Base-by-base conservation (phyloP, 2,329 filamentous ascomycete species). In the Claviceps cyperi region DNA sequence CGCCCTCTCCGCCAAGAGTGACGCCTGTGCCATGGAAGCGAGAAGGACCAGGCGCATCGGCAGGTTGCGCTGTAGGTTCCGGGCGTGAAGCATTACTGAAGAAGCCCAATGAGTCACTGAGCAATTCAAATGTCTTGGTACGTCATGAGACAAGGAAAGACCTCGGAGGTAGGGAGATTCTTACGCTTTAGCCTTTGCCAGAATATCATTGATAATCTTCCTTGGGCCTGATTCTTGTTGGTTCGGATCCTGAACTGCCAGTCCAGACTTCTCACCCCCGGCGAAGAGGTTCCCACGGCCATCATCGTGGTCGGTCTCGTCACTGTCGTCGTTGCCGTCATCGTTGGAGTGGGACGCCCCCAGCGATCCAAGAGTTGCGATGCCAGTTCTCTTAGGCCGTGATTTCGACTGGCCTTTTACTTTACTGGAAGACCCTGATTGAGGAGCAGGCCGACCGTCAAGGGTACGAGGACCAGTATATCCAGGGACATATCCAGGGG, bases 221-320 rank as follows among this genome's bases (percentile, higher is more conserved):
- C 70, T 69, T 0, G 76, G 68, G 40, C 76, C 74, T 2, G 64
- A 64, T 11, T 73, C 67, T 43, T 66, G 65, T 47, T 63, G 60
- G 7, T 48, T 48, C 1, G 81, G 81, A 57, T 84, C 81, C 59
- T 84, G 80, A 22, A 84, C 77, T 21, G 81, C 81, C 44, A 84
- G 65, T 0, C 78, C 81, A 32, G 86, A 91, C 73, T 92, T 92
- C 68, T 91, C 87, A 36, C 87, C 87, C 48, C 87, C 87, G 19
- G 87, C 83, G 64, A 90, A 92, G 54, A 90, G 70, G 60, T 92
- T 85, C 53, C 80, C 70, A 6, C 73, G 72, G 24, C 74, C 72
- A 54, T 80, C 75, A 37, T 77, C 71, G 28, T 81, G 77, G 1
- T 82, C 73, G 1, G 75, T 69, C 2, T 75, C 69, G 1, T 74